These are phyloP conservation scores for Adansonia gregorii DNA, from an alignment of 441 rosid genomes.

Conservation along the genomic window DNA sequence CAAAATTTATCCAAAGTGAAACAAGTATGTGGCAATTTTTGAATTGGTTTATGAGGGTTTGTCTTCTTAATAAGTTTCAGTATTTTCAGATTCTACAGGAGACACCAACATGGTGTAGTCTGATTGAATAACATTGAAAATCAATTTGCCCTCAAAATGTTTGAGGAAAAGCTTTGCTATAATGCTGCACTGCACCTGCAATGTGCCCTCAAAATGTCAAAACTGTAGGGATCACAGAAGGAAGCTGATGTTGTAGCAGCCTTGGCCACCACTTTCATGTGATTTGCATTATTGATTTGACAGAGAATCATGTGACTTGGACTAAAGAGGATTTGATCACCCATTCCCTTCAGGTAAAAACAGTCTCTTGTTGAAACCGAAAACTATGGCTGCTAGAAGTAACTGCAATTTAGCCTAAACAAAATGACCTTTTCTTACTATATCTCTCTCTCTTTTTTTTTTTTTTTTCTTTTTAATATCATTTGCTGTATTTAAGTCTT, in stretches of 20 bases:
- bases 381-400: background rate
- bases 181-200: conserved; percentile 2
- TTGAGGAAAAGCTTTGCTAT: background rate
- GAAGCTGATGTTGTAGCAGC: background rate
- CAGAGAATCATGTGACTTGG: background rate
- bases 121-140: conserved; percentile 85
- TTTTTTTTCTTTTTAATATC: too few relatives aligned
- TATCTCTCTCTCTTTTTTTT: too few relatives aligned
- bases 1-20: background rate
- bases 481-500: background rate
- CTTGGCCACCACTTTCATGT: background rate
- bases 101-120: conserved; percentile 85
- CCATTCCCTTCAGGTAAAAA: background rate
- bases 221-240: background rate
- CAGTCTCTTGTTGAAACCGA: background rate
- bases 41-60: conserved; percentile 4
- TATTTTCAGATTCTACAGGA: conserved; percentile 77
- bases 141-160: conserved; percentile 46
- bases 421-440: too few relatives aligned
- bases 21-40: background rate
- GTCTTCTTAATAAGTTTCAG: background rate
- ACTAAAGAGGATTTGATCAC: background rate
- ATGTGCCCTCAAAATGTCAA: background rate
- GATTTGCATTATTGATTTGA: conserved; percentile 3
- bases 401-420: background rate